Evolutionary conservation across 345 rosid species (phyloP), one percentile per base, ranked within the genome.

Genomic region (Rhodamnia argentea): DNA sequence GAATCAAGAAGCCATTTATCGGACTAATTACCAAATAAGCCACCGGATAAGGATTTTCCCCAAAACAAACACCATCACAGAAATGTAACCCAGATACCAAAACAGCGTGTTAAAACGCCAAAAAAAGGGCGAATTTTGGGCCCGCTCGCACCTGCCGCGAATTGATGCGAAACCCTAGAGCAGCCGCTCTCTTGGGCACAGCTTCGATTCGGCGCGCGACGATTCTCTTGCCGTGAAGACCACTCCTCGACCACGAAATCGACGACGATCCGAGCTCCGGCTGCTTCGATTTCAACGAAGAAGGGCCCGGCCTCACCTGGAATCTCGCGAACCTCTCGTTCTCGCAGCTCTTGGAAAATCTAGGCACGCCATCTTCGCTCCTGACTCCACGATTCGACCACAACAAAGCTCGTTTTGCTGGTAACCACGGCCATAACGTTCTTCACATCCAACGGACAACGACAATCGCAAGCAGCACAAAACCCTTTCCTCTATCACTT

Each of bases 121-220:
- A 70, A 22, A 70, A 70, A 37, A 44, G 13, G 81, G 81, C 47
- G 26, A 70, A 70, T 70, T 70, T 37, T 11, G 23, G 24, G 22
- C 10, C 81, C 26, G 81, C 90, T 14, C 83, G 94, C 97, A 70
- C 81, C 81, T 70, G 81, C 98, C 93, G 97, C 82, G 95, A 93
- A 85, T 82, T 86, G 60, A 93, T 75, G 59, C 92, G 86, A 26
- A 87, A 82, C 52, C 47, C 88, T 8, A 60, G 86, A 83, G 85
- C 27, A 76, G 52, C 82, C 52, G 87, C 57, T 76, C 57, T 90
- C 83, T 85, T 87, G 84, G 81, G 88, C 62, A 89, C 32, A 85
- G 85, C 62, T 82, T 84, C 88, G 82, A 86, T 78, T 62, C 92
- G 92, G 62, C 55, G 84, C 10, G 90, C 26, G 83, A 70, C 59